Evolutionary conservation across 495 filamentous ascomycete species (phyloP).

Genomic region (Trichoderma erinaceum): DNA sequence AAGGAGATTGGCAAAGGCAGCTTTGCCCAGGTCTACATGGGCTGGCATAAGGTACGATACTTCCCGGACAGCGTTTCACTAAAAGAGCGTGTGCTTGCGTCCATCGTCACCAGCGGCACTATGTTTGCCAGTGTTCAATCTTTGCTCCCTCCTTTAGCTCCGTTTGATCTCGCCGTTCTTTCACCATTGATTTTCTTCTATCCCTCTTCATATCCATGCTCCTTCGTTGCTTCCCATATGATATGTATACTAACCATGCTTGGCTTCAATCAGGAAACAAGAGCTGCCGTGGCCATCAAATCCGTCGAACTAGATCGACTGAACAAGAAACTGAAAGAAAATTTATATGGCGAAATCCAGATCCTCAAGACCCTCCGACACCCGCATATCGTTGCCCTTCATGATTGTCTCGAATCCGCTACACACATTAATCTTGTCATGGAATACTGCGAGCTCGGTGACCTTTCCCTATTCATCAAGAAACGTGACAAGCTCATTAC

Average conservation of each 20-base stretch:
- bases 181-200: background rate
- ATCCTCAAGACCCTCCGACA: conserved; percentile 89
- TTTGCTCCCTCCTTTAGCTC: background rate
- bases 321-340: conserved; percentile 81
- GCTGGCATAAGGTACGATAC: conserved; percentile 69
- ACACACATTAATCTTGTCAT: conserved; percentile 94
- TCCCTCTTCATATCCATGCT: background rate
- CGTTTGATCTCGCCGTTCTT: background rate
- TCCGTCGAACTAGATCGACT: conserved; percentile 84
- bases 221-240: background rate
- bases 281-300: conserved; percentile 82
- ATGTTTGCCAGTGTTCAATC: background rate
- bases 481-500: conserved; percentile 71
- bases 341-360: conserved; percentile 88
- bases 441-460: conserved; percentile 95
- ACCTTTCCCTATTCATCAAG: conserved; percentile 91
- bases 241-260: conserved; percentile 34
- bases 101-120: background rate
- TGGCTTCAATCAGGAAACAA: conserved; percentile 42
- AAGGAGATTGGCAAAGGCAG: conserved; percentile 91
- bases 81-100: background rate
- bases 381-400: conserved; percentile 93
- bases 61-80: background rate
- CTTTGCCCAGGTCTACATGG: conserved; percentile 90
- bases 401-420: conserved; percentile 80